Base-by-base conservation (phyloP, 2,329 filamentous ascomycete genomes). In the Cryphonectria carpinicola region DNA sequence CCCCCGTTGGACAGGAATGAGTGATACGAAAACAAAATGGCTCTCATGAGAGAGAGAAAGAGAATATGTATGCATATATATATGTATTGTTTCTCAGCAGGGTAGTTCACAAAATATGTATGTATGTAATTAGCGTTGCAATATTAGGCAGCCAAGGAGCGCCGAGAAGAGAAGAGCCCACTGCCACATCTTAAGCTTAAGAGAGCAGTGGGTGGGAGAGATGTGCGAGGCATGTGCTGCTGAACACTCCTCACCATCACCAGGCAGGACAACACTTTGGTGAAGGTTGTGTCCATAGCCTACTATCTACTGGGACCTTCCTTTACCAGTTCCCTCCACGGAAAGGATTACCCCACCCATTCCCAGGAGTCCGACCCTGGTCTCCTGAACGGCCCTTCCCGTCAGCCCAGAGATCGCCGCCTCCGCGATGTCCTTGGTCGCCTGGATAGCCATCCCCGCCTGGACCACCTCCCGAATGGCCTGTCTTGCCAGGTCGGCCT, bases 141-240 rank as follows among this genome's bases (percentile, higher is more conserved):
- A 58, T 32, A 32, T 46, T 25, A 68, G 56, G n/a, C 28, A 58
- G 43, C 41, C 46, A 72, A 72, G 56, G 71, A 72, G 56, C 56
- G 71, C 69, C 71, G 61, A 71, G 71, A 72, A 71, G 28, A 37
- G 19, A 71, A 72, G 41, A 19, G n/a, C 14, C 32, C 14, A 28
- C 37, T 28, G 25, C 37, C n/a, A 19, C 11, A 28, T 49, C 8
- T n/a, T 49, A 22, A 22, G 22, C 17, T 17, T 8, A 49, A n/a
- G 58, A 61, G 32, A n/a, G 35, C 58, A 61, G 54, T 32, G 22
- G 46, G 46, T 13, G 37, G 37, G 37, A 52, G 52, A 6, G 4
- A 56, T 28, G 5, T 25, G 25, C 11, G 25, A 32, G 25, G 25
- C 25, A 22, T n/a, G 28, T 58, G 54, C 28, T 17, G 54, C 54